These are phyloP conservation scores for Emiliania huxleyi DNA, from an alignment of 78 protist genomes.

Conservation along the genomic window DNA sequence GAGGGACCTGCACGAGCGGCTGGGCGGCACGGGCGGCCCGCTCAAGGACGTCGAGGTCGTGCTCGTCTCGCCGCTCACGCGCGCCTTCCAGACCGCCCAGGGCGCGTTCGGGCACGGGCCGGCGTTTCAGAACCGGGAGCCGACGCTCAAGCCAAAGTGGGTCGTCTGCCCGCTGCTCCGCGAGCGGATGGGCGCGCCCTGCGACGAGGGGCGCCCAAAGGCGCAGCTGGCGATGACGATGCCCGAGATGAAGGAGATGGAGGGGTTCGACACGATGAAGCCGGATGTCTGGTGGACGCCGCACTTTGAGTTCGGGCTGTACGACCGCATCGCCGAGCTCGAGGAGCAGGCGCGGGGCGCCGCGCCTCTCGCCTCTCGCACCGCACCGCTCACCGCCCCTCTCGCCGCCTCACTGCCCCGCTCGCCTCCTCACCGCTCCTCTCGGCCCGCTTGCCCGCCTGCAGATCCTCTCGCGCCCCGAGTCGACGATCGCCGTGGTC, in stretches of 20 bases:
- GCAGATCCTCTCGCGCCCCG: not conserved
- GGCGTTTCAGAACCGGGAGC: too few relatives aligned
- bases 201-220: not conserved
- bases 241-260: not conserved
- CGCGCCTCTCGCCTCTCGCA: too few relatives aligned
- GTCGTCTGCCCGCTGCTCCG: not conserved
- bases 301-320: not conserved
- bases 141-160: not conserved
- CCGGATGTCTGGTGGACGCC: not conserved
- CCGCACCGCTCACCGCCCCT: too few relatives aligned
- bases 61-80: not conserved
- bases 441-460: too few relatives aligned
- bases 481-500: not conserved
- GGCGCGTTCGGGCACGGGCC: not conserved
- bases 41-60: not conserved
- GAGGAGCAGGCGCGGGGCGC: too few relatives aligned
- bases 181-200: not conserved
- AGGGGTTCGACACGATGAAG: not conserved
- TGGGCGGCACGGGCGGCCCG: not conserved
- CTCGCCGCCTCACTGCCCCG: too few relatives aligned
- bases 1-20: not conserved
- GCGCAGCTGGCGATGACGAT: not conserved
- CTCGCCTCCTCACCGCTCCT: too few relatives aligned
- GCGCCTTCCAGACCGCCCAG: not conserved
- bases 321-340: not conserved